These are phyloP conservation scores for Capsicum baccatum DNA, from an alignment of 257 asterid genomes.

Conservation along the genomic window DNA sequence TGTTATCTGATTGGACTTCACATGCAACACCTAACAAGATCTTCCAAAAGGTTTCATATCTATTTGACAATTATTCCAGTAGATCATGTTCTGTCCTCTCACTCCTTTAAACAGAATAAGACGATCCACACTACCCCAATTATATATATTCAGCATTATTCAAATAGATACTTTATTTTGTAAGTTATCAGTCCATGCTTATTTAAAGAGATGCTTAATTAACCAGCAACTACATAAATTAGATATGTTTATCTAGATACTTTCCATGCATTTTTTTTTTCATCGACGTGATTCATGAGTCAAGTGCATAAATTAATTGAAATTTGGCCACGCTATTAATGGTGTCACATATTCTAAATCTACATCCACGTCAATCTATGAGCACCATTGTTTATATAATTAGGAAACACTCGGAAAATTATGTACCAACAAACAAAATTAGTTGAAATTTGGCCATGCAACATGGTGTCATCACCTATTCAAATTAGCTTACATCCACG, in stretches of 20 bases:
- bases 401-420: neutral
- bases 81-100: neutral
- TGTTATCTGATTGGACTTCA: slow-evolving; percentile 28
- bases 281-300: neutral
- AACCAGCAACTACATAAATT: neutral
- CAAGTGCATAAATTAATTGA: slow-evolving; percentile 11
- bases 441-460: neutral
- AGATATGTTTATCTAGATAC: neutral
- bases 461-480: neutral
- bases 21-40: slow-evolving; percentile 30
- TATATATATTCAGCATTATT: neutral
- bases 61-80: slow-evolving; percentile 23
- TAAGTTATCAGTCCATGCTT: neutral
- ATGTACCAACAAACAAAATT: neutral
- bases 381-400: neutral
- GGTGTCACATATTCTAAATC: neutral
- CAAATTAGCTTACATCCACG: neutral
- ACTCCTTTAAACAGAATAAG: neutral
- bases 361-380: neutral
- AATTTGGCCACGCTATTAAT: neutral
- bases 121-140: neutral
- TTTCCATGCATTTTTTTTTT: neutral
- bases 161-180: neutral
- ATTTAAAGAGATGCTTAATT: neutral
- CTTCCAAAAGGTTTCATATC: neutral